A percentile compares a stretch with the other conserved stretches of the same genome.
These are phyloP conservation scores for Rutstroemia sp. DNA, from an alignment of 2,329 filamentous ascomycete species.

Conservation along the genomic window DNA sequence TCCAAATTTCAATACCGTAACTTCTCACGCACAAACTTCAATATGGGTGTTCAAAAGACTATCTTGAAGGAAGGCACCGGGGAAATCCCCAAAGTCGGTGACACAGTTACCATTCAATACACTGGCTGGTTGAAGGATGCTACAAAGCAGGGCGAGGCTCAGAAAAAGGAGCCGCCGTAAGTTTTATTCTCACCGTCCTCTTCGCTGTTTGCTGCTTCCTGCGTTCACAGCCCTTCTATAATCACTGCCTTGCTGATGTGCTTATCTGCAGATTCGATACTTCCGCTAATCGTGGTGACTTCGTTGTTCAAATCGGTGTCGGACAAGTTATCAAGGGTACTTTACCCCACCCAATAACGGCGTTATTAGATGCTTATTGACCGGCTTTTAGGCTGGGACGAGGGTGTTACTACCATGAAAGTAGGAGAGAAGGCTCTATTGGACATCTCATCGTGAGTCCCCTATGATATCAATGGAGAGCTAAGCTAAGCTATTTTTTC, in stretches of 20 bases:
- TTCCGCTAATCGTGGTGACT: slow-evolving; percentile 69
- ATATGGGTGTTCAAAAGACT: slow-evolving; percentile 69
- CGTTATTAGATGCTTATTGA: slow-evolving; percentile 11
- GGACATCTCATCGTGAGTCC: slow-evolving; percentile 65
- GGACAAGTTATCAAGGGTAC: slow-evolving; percentile 82
- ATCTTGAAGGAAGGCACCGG: slow-evolving; percentile 54
- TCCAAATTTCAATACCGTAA: slow-evolving; percentile 10
- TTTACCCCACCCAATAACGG: slow-evolving; percentile 15
- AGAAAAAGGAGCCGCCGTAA: neutral
- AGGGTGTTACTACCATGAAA: slow-evolving; percentile 80
- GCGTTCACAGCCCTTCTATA: too few relatives aligned
- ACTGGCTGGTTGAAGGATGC: slow-evolving; percentile 77
- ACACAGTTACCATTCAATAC: slow-evolving; percentile 83
- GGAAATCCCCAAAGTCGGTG: slow-evolving; percentile 50
- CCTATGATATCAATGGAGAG: neutral
- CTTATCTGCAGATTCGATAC: slow-evolving; percentile 68
- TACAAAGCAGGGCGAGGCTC: slow-evolving; percentile 62
- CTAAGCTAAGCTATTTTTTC: slow-evolving; percentile 17
- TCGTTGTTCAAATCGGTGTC: slow-evolving; percentile 70
- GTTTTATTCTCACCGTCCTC: neutral
- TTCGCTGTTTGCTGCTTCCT: neutral
- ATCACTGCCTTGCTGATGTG: neutral
- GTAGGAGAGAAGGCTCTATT: slow-evolving; percentile 85
- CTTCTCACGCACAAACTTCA: slow-evolving; percentile 26
- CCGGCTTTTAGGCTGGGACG: slow-evolving; percentile 60